Evolutionary conservation across 1,139 yeast genomes (phyloP).

Genomic region (Saccharomyces pastorianus): DNA sequence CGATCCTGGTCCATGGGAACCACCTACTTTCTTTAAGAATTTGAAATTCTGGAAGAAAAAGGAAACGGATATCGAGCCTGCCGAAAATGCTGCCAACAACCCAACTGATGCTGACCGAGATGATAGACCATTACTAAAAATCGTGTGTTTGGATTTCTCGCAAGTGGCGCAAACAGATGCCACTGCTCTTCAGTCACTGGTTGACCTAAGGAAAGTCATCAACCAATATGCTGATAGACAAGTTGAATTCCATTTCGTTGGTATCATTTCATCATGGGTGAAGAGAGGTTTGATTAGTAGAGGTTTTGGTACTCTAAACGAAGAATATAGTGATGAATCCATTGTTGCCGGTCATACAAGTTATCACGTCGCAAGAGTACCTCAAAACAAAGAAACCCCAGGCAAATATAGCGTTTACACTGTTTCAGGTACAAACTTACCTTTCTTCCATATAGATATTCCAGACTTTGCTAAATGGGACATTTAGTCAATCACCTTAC

Average conservation of each 20-base stretch:
- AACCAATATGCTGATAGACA: slow-evolving; percentile 72
- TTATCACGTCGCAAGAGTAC: slow-evolving; percentile 28
- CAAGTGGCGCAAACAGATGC: slow-evolving; percentile 69
- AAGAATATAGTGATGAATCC: slow-evolving; percentile 29
- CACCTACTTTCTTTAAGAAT: slow-evolving; percentile 19
- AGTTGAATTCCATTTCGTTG: slow-evolving; percentile 84
- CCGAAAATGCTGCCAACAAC: slow-evolving; percentile 7
- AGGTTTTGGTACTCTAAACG: slow-evolving; percentile 65
- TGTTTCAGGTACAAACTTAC: slow-evolving; percentile 64
- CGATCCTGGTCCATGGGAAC: slow-evolving; percentile 54
- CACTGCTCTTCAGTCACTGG: slow-evolving; percentile 69
- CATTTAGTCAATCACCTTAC: slow-evolving; percentile 6
- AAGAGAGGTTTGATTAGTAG: slow-evolving; percentile 66
- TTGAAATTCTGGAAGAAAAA: slow-evolving; percentile 35
- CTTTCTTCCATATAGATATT: slow-evolving; percentile 80
- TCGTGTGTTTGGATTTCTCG: slow-evolving; percentile 74
- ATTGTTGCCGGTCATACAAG: slow-evolving; percentile 28
- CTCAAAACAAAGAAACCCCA: slow-evolving; percentile 14
- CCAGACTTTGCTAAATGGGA: slow-evolving; percentile 52
- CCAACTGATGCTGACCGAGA: slow-evolving; percentile 32
- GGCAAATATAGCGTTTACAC: slow-evolving; percentile 36
- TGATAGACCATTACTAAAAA: slow-evolving; percentile 56
- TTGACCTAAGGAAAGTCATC: slow-evolving; percentile 66
- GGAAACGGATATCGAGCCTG: slow-evolving; percentile 13
- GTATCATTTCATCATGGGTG: slow-evolving; percentile 80